These are phyloP conservation scores for Aspergillus baeticus DNA, from an alignment of 495 filamentous ascomycete genomes.

Conservation along the genomic window DNA sequence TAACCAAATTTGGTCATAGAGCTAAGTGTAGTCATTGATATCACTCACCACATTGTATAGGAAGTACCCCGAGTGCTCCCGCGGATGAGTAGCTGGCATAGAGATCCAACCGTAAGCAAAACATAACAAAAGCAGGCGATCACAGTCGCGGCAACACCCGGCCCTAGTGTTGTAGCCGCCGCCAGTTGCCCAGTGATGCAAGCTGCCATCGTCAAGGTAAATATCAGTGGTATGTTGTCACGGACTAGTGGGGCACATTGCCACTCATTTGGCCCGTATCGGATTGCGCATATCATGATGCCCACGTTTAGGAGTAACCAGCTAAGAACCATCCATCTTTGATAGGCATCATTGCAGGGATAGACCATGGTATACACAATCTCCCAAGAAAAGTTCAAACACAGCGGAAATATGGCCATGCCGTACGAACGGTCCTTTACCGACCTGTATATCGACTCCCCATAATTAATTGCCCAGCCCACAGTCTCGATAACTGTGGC, in stretches of 20 bases:
- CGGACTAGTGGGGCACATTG: slow-evolving; percentile 13
- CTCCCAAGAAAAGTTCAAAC: slow-evolving; percentile 24
- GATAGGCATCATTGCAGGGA: slow-evolving; percentile 2
- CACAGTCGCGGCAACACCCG: background rate
- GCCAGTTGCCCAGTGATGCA: slow-evolving; percentile 10
- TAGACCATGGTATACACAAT: slow-evolving; percentile 20
- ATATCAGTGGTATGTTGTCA: slow-evolving; percentile 8
- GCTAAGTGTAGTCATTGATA: too few relatives aligned
- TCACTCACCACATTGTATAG: slow-evolving; percentile 5
- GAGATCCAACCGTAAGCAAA: background rate
- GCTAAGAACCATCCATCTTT: background rate
- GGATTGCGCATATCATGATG: slow-evolving; percentile 18
- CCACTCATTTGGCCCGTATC: slow-evolving; percentile 19
- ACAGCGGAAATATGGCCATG: slow-evolving; percentile 21
- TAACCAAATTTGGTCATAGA: too few relatives aligned
- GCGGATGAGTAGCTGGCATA: slow-evolving; percentile 1
- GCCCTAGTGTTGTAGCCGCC: slow-evolving; percentile 1
- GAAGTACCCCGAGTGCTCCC: slow-evolving; percentile 1
- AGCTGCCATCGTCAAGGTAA: background rate
- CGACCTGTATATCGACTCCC: background rate
- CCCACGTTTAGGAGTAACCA: slow-evolving; percentile 12
- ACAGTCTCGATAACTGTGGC: too few relatives aligned
- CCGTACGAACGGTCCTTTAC: background rate
- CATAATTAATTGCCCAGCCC: background rate
- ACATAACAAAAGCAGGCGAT: background rate